A percentile compares a stretch with the other conserved stretches of the same genome.
These are phyloP conservation scores for Fusarium phyllophilum DNA, from an alignment of 2,329 filamentous ascomycete genomes.

Conservation along the genomic window DNA sequence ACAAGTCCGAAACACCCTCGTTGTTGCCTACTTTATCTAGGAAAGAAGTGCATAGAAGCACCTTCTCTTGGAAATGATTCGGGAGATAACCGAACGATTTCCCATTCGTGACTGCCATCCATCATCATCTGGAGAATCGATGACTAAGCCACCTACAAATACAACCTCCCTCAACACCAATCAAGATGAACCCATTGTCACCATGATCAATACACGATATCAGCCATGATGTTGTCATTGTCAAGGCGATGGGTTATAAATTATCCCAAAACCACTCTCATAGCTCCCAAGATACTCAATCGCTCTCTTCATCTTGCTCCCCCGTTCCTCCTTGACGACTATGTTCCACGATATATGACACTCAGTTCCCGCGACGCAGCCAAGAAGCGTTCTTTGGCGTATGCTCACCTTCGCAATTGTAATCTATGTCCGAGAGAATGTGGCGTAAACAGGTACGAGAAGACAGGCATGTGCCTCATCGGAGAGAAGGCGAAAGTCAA, in stretches of 20 bases:
- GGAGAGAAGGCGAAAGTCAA: slow-evolving; percentile 82
- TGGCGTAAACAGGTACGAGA: slow-evolving; percentile 83
- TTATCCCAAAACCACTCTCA: background rate
- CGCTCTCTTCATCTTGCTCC: slow-evolving; percentile 64
- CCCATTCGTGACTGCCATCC: background rate
- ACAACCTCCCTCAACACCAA: slow-evolving; percentile 34
- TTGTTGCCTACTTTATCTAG: background rate
- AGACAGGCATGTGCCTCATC: slow-evolving; percentile 81
- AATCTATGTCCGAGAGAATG: slow-evolving; percentile 84
- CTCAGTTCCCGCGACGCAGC: slow-evolving; percentile 75
- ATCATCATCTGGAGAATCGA: background rate
- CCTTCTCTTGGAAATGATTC: background rate
- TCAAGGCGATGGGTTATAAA: slow-evolving; percentile 6
- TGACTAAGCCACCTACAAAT: slow-evolving; percentile 19
- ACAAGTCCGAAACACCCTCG: background rate
- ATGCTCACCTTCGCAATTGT: slow-evolving; percentile 79
- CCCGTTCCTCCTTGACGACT: slow-evolving; percentile 77
- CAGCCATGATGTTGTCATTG: slow-evolving; percentile 28
- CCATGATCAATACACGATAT: slow-evolving; percentile 14
- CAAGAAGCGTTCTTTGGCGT: slow-evolving; percentile 78
- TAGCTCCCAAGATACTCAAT: background rate
- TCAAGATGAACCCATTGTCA: slow-evolving; percentile 39
- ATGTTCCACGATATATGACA: slow-evolving; percentile 77
- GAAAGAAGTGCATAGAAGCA: background rate
- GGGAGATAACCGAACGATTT: background rate